A percentile compares a stretch with the other conserved stretches of the same genome.
These are phyloP conservation scores for Aspergillus pseudoterreus DNA, from an alignment of 2,329 filamentous ascomycete species.

Conservation along the genomic window DNA sequence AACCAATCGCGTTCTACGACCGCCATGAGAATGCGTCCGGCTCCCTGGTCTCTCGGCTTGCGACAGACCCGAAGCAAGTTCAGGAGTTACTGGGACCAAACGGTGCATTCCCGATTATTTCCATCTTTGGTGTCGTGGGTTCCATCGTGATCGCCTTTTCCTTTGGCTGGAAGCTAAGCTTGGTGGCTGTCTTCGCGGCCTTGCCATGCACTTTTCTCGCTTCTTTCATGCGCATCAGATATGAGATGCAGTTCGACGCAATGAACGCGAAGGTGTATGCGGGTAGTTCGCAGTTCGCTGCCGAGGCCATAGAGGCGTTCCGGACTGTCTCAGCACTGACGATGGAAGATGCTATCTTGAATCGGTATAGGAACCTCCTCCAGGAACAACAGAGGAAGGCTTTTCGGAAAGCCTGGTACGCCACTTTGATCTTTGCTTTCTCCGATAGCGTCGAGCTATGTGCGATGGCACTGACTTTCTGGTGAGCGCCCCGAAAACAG, in stretches of 20 bases:
- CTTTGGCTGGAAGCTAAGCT: conserved; percentile 73
- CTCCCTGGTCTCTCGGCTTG: conserved; percentile 8
- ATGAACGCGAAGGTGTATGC: conserved; percentile 66
- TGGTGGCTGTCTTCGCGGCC: conserved; percentile 62
- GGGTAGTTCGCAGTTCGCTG: conserved; percentile 69
- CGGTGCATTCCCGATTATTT: conserved; percentile 53
- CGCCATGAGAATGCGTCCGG: conserved; percentile 10
- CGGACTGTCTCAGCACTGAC: conserved; percentile 68
- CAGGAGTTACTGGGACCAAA: conserved; percentile 50
- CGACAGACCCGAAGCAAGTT: conserved; percentile 47
- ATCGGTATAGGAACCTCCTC: conserved; percentile 60
- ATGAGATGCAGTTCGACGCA: conserved; percentile 65
- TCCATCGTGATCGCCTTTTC: conserved; percentile 64
- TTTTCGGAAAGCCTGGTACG: conserved; percentile 58
- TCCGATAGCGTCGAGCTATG: conserved; percentile 64
- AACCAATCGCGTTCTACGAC: conserved; percentile 11
- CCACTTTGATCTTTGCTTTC: conserved; percentile 64
- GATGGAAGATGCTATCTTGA: conserved; percentile 62
- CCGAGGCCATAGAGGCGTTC: conserved; percentile 70
- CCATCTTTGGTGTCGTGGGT: conserved; percentile 63
- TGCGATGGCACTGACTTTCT: conserved; percentile 61
- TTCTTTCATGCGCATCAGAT: conserved; percentile 54
- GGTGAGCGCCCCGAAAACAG: conserved; percentile 35
- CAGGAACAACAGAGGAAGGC: conserved; percentile 56
- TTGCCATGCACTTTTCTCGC: conserved; percentile 50